Percentiles rank a stretch among this genome's conserved stretches.
Conservation (phyloP, 768 basidiomycete genomes). For the Lactarius psammicola region DNA sequence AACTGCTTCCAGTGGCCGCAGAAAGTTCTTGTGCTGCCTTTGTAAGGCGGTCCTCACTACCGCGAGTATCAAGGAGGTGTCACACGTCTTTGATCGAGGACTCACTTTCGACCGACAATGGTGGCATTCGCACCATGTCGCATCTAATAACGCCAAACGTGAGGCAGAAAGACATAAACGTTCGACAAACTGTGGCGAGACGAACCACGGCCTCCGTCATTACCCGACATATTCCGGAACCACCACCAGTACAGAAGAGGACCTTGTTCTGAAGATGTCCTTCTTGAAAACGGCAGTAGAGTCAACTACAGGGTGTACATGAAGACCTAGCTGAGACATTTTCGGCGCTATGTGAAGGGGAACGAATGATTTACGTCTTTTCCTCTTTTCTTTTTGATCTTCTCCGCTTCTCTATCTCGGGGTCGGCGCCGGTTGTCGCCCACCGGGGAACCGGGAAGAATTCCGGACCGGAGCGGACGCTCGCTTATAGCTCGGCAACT, state of each 20-base stretch:
- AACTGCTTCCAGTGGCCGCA: conserved; percentile 62
- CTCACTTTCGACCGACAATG: conserved; percentile 88
- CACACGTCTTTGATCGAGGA: conserved; percentile 15
- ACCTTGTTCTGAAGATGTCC: conserved; percentile 89
- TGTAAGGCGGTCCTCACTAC: conserved; percentile 68
- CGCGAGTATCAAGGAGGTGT: conserved; percentile 9
- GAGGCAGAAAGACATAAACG: background rate
- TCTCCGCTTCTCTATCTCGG: background rate
- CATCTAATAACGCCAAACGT: conserved; percentile 50
- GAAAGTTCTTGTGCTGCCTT: conserved; percentile 71
- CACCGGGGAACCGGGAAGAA: background rate
- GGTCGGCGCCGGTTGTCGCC: background rate
- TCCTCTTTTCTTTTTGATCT: background rate
- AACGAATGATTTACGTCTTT: background rate
- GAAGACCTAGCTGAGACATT: conserved; percentile 42
- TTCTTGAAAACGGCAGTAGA: conserved; percentile 68
- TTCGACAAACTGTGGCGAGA: conserved; percentile 20
- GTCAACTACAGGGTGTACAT: conserved; percentile 47
- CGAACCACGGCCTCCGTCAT: conserved; percentile 84
- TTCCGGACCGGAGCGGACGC: background rate
- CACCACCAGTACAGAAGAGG: conserved; percentile 87
- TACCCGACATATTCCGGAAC: conserved; percentile 87
- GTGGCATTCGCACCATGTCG: conserved; percentile 75
- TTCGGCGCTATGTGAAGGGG: background rate
- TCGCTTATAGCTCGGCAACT: background rate